Percentiles rank a stretch among this genome's conserved stretches.
These are phyloP conservation scores for Buddleja alternifolia DNA, from an alignment of 257 asterid genomes.

Conservation along the genomic window DNA sequence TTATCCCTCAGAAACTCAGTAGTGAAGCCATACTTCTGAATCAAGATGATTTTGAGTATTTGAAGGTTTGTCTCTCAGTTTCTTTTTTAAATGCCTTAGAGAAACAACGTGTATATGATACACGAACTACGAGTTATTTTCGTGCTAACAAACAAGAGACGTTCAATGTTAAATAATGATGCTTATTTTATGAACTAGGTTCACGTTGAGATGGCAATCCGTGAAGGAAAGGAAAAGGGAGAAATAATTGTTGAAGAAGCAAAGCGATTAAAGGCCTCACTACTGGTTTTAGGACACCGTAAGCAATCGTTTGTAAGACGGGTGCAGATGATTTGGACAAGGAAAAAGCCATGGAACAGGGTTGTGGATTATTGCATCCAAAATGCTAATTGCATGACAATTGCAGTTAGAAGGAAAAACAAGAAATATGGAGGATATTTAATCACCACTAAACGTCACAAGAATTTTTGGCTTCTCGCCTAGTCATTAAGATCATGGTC, in stretches of 20 bases:
- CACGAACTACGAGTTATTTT: background rate
- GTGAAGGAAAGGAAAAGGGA: slow-evolving; percentile 66
- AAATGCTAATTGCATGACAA: slow-evolving; percentile 82
- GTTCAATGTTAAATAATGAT: background rate
- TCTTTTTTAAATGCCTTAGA: background rate
- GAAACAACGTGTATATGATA: background rate
- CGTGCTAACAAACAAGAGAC: background rate
- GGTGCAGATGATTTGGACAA: slow-evolving; percentile 44
- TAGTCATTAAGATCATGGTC: slow-evolving; percentile 30
- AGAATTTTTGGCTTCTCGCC: slow-evolving; percentile 94
- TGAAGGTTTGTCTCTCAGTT: background rate
- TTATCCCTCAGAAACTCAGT: too few species aligned
- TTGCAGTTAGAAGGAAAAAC: slow-evolving; percentile 82
- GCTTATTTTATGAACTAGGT: slow-evolving; percentile 29
- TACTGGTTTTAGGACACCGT: slow-evolving; percentile 62
- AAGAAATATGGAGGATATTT: slow-evolving; percentile 80
- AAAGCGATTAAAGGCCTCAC: slow-evolving; percentile 39
- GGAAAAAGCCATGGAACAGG: slow-evolving; percentile 40
- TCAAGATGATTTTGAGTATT: background rate
- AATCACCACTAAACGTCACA: slow-evolving; percentile 91
- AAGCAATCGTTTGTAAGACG: slow-evolving; percentile 52
- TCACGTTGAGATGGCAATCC: slow-evolving; percentile 50
- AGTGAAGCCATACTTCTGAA: background rate
- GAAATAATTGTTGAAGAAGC: slow-evolving; percentile 58
- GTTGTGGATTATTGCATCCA: slow-evolving; percentile 78